Base-by-base conservation (phyloP, 2,329 filamentous ascomycete genomes). In the Raffaelea ambrosiae region DNA sequence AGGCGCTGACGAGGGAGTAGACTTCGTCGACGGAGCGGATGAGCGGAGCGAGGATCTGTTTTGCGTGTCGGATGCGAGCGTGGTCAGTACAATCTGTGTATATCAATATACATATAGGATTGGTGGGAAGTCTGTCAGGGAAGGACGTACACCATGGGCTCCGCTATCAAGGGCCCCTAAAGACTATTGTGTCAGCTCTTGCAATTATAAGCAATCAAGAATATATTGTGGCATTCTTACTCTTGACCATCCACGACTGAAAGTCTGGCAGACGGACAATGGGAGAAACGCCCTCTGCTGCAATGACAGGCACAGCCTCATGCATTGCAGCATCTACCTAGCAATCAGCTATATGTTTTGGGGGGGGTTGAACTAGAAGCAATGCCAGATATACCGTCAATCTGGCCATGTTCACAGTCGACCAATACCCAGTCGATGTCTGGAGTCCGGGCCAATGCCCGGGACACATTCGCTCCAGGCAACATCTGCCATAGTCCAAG, bases 401-500 rank as follows among this genome's bases (percentile, higher is more conserved):
- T 73, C 47, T 72, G 76, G 7, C 76, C 76, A 58, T 79, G 76
- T 51, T 76, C 74, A 56, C 74, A 76, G 58, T 78, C 76, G 22
- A 78, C 76, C 61, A 84, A 68, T 10, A 87, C 76, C 72, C 82
- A 85, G 58, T 86, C 82, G 2, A 82, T 71, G 1, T 80, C 82
- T 1, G 74, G 64, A 3, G 73, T 74, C 47, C 78, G 68, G 2
- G 83, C 81, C 43, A 87, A 66, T 18, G 72, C 62, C 46, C 79
- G 70, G 5, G 79, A 78, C 13, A 82, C 64, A 52, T 82, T 81
- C 40, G 72, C 68, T 0, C 78, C 76, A 0, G 79, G 79, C 47
- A 83, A 63, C 69, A 80, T 80, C 64, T 83, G 79, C 79, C 78
- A 83, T 46, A 75, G 67, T 3, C 79, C 79, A 54, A 80, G 67